Percentiles rank a stretch among this genome's conserved stretches.
These are phyloP conservation scores for Pythium angustatum DNA, from an alignment of 352 stramenopile species.

Conservation along the genomic window DNA sequence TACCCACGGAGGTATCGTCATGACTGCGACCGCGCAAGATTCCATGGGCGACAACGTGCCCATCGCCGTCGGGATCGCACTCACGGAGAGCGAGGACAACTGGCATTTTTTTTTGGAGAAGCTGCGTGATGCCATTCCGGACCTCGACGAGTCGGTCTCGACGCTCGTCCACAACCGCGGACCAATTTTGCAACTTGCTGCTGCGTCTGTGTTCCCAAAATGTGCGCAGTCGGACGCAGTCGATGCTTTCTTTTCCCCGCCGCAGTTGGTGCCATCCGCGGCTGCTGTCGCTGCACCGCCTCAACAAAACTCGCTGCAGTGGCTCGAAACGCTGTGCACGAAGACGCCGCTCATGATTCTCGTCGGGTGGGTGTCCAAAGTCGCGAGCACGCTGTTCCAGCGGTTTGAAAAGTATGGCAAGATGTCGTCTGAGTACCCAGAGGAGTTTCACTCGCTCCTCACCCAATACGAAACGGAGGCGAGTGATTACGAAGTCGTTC, in stretches of 20 bases:
- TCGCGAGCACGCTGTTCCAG: constrained; percentile 72
- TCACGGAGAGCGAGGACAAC: constrained; percentile 51
- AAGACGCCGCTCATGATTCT: constrained; percentile 82
- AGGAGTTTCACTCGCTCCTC: constrained; percentile 67
- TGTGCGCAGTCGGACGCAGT: constrained; percentile 61
- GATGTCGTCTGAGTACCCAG: constrained; percentile 73
- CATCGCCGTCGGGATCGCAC: constrained; percentile 57
- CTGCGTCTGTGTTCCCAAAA: constrained; percentile 47
- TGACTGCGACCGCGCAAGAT: constrained; percentile 71
- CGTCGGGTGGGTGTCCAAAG: constrained; percentile 78
- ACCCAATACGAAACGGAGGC: constrained; percentile 65
- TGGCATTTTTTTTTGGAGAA: constrained; percentile 75
- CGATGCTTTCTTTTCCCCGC: constrained; percentile 48
- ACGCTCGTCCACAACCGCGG: constrained; percentile 75
- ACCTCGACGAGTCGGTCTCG: constrained; percentile 46
- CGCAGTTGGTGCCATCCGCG: constrained; percentile 13
- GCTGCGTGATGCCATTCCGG: constrained; percentile 53
- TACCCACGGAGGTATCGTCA: constrained; percentile 63
- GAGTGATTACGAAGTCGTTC: constrained; percentile 61
- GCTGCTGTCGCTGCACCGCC: background rate
- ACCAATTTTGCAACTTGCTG: constrained; percentile 45
- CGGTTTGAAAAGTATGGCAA: constrained; percentile 72
- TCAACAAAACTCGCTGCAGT: constrained; percentile 41
- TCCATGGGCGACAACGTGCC: constrained; percentile 78
- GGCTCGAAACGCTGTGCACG: constrained; percentile 59